phyloP scores from a whole-genome alignment of 768 basidiomycete genomes.

The Serendipita indica region DNA sequence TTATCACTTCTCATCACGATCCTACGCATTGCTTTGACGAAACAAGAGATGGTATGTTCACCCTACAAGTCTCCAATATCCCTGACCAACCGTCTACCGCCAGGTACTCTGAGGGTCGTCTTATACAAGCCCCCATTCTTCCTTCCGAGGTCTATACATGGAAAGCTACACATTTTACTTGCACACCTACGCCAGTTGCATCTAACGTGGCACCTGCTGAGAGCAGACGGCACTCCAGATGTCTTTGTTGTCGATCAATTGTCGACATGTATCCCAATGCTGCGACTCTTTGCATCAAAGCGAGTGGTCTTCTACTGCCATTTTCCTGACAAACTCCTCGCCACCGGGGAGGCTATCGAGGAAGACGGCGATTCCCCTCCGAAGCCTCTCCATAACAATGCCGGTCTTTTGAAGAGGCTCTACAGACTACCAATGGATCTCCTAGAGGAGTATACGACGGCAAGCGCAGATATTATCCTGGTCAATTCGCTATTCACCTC shows the following conservation, averaged over 20 bases:
- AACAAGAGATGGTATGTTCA: constrained; percentile 62
- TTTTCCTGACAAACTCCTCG: constrained; percentile 89
- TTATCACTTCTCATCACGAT: constrained; percentile 92
- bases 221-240: constrained; percentile 30
- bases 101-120: constrained; percentile 70
- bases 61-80: neutral
- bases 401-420: constrained; percentile 45
- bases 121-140: constrained; percentile 50
- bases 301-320: constrained; percentile 95
- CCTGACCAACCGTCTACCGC: neutral
- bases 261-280: constrained; percentile 76
- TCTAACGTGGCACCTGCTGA: constrained; percentile 51
- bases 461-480: constrained; percentile 77
- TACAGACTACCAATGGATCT: constrained; percentile 86
- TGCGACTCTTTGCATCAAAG: constrained; percentile 49
- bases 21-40: constrained; percentile 82
- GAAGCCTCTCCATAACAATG: constrained; percentile 35
- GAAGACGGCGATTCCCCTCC: constrained; percentile 6
- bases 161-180: constrained; percentile 76
- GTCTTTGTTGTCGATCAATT: constrained; percentile 93
- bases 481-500: constrained; percentile 87
- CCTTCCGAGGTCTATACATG: constrained; percentile 54
- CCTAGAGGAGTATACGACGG: constrained; percentile 83
- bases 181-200: constrained; percentile 83
- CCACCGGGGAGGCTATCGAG: constrained; percentile 46